Base-by-base conservation (phyloP, 1,139 yeast genomes). In the Debaryomycetaceae sp. region DNA sequence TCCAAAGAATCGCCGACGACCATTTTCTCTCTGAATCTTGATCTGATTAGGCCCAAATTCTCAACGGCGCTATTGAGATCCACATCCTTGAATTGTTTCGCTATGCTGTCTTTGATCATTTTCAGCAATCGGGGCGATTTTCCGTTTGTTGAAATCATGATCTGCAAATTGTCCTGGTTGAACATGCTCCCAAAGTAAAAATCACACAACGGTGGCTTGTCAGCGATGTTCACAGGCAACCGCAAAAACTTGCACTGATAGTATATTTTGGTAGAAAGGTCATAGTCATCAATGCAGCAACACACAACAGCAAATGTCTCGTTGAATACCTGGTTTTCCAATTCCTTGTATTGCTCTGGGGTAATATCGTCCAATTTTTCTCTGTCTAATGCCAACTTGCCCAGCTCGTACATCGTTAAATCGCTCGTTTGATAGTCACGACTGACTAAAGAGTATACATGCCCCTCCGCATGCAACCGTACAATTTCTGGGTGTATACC, bases 91-190 rank as follows among this genome's bases (percentile, higher is more conserved):
- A 70, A 63, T 39, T 75, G 72, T 38, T 63, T 59, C 36, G 78
- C 75, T 34, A 83, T 77, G 33, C 70, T 73, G 48, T 78, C 81
- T 50, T 87, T 79, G 41, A 87, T 76, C 37, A 83, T 59, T 44
- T 76, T 73, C 41, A 89, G 84, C 47, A 87, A 72, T 36, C 95
- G 63, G 0, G 96, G 96, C 1, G 91, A 83, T 51, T 81, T 79
- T 6, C 95, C 95, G 55, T 86, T 86, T 16, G 95, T 86, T 28
- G 88, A 80, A 7, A 87, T 83, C 89, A 87, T 83, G 28, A 87
- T 75, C 55, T 86, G 95, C 37, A 87, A 65, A 18, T 82, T 80
- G n/a, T 89, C 95, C 46, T 78, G 79, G 53, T 86, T 75, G 55
- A 80, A 81, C 71, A 84, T 81, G 19, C 91, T 79, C 1, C 95